Conservation (phyloP, 2,329 filamentous ascomycete species). For the Fusarium sacchari region DNA sequence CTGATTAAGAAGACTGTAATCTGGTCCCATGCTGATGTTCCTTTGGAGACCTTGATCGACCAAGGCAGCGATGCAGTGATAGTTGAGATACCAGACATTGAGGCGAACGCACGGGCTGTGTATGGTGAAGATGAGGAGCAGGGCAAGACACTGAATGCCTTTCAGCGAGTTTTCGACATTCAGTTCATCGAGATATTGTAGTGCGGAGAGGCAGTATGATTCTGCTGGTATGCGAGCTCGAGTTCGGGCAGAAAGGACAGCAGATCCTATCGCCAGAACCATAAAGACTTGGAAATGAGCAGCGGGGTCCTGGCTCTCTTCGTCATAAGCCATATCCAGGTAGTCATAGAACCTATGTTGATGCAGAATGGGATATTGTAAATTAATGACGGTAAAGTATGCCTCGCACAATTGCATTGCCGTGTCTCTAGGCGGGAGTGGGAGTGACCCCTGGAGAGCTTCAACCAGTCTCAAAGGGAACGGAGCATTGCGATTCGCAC, state of each 20-base stretch:
- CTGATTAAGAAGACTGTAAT: slow-evolving; percentile 59
- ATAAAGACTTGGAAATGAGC: slow-evolving; percentile 61
- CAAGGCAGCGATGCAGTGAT: slow-evolving; percentile 62
- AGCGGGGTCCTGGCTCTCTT: slow-evolving; percentile 43
- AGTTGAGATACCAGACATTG: slow-evolving; percentile 65
- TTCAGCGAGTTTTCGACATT: slow-evolving; percentile 59
- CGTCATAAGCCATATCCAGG: slow-evolving; percentile 50
- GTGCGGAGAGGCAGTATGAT: slow-evolving; percentile 59
- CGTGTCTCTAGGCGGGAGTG: slow-evolving; percentile 47
- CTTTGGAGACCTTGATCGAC: slow-evolving; percentile 63
- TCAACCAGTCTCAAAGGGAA: slow-evolving; percentile 47
- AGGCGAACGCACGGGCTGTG: slow-evolving; percentile 59
- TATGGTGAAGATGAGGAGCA: slow-evolving; percentile 60
- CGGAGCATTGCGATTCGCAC: slow-evolving; percentile 1
- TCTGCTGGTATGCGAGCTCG: slow-evolving; percentile 58
- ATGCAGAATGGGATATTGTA: slow-evolving; percentile 62
- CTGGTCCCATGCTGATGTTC: slow-evolving; percentile 55
- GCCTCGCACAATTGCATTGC: slow-evolving; percentile 54
- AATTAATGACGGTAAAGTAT: slow-evolving; percentile 61
- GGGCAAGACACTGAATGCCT: slow-evolving; percentile 59
- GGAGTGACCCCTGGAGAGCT: slow-evolving; percentile 46
- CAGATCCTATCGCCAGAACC: slow-evolving; percentile 62
- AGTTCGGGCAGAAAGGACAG: slow-evolving; percentile 55
- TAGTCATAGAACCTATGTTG: slow-evolving; percentile 54
- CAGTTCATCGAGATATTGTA: slow-evolving; percentile 57